Evolutionary conservation across 495 filamentous ascomycete species (phyloP).

Genomic region (Penicillium chermesinum): DNA sequence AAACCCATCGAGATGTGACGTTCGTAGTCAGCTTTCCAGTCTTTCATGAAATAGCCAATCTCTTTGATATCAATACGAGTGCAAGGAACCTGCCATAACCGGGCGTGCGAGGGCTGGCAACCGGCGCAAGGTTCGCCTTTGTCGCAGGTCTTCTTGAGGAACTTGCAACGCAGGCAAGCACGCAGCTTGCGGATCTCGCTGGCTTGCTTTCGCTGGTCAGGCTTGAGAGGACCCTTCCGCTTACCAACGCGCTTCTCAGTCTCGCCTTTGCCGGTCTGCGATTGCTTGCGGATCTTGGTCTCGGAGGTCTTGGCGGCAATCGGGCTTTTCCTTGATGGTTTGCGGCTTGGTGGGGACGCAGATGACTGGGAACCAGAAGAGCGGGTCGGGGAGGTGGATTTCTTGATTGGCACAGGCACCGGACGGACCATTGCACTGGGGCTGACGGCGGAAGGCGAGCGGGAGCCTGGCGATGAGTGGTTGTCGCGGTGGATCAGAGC

Average conservation of each 20-base stretch:
- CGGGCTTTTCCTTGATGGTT: conserved; percentile 68
- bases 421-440: conserved; percentile 60
- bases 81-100: conserved; percentile 92
- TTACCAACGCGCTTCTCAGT: conserved; percentile 87
- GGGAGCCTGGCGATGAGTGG: conserved; percentile 40
- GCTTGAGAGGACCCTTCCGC: conserved; percentile 77
- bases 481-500: conserved; percentile 31
- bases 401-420: conserved; percentile 63
- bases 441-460: conserved; percentile 54
- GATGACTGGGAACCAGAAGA: conserved; percentile 57
- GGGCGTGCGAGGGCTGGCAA: conserved; percentile 86
- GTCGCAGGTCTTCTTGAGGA: conserved; percentile 96
- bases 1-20: conserved; percentile 80
- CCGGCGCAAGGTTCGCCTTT: conserved; percentile 90
- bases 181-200: conserved; percentile 89
- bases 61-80: conserved; percentile 96
- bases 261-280: conserved; percentile 69
- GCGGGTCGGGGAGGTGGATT: conserved; percentile 53
- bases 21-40: conserved; percentile 93
- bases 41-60: conserved; percentile 95
- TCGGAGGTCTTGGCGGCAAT: conserved; percentile 72
- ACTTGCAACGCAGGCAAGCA: conserved; percentile 93
- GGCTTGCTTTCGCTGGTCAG: conserved; percentile 91
- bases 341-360: conserved; percentile 61
- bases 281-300: conserved; percentile 68